phyloP scores from a whole-genome alignment of 1,139 yeast species.

The Candida pseudocylindracea region DNA sequence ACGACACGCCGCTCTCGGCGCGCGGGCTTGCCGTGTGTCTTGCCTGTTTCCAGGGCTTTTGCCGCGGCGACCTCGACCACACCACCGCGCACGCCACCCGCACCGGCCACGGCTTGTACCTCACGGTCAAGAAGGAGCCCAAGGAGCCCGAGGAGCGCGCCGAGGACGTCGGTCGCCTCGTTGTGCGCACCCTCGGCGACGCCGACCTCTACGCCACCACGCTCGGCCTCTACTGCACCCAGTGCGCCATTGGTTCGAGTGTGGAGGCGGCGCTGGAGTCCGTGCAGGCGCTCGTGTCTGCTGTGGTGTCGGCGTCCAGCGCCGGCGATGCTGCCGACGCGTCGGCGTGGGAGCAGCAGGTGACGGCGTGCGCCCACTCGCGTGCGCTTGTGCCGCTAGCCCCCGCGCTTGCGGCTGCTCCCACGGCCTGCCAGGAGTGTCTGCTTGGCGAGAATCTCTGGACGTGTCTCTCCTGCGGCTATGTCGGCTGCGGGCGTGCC shows the following conservation, averaged over 20 bases:
- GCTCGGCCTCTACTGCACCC: conserved; percentile 20
- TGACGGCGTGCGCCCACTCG: conserved; percentile 61
- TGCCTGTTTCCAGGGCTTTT: conserved; percentile 39
- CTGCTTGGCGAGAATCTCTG: conserved; percentile 16
- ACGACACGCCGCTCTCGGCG: conserved; percentile 39
- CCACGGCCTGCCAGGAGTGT: neutral
- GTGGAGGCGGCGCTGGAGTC: conserved; percentile 7
- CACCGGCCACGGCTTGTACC: conserved; percentile 28
- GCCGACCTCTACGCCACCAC: conserved; percentile 39
- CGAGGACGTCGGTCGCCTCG: too few relatives aligned
- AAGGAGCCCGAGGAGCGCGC: neutral
- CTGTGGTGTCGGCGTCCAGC: conserved; percentile 43
- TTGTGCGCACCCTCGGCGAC: neutral
- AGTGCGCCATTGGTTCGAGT: conserved; percentile 2
- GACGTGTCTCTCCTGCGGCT: conserved; percentile 5
- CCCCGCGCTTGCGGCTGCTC: conserved; percentile 1
- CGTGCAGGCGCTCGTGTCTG: conserved; percentile 14
- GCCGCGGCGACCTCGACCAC: conserved; percentile 20
- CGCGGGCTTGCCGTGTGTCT: conserved; percentile 58
- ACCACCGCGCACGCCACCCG: conserved; percentile 28
- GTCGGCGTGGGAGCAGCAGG: conserved; percentile 82
- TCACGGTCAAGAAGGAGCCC: conserved; percentile 26
- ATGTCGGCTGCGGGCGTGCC: conserved; percentile 18
- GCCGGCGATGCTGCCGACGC: conserved; percentile 47
- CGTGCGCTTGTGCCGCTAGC: conserved; percentile 19